These are phyloP conservation scores for Alternaria atra DNA, from an alignment of 2,329 filamentous ascomycete genomes.

Conservation along the genomic window DNA sequence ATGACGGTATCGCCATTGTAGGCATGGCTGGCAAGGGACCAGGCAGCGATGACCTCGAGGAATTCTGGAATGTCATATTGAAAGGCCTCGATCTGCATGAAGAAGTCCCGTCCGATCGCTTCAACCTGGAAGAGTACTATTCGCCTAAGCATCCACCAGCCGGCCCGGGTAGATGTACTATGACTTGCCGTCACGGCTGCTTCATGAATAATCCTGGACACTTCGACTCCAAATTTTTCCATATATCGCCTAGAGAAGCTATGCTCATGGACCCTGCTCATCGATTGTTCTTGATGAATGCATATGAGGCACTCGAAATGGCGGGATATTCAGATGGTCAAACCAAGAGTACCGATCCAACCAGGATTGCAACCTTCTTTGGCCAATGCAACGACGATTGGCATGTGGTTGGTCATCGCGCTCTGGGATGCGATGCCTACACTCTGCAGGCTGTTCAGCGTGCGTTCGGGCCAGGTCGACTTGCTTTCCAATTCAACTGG, in stretches of 20 bases:
- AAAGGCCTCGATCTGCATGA: no score
- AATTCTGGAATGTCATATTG: not conserved
- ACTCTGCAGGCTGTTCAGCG: not conserved
- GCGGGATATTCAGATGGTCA: constrained; percentile 37
- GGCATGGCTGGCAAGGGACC: not conserved
- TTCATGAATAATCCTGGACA: not conserved
- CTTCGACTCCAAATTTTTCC: not conserved
- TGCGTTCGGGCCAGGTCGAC: not conserved
- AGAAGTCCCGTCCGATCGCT: not conserved
- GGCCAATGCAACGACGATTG: constrained; percentile 45
- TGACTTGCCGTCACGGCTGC: not conserved
- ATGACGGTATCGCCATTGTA: not conserved
- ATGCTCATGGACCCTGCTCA: constrained; percentile 35
- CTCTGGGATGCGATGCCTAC: not conserved
- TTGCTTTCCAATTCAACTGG: not conserved
- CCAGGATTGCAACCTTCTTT: constrained; percentile 45
- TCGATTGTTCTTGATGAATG: constrained; percentile 27
- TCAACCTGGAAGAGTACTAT: not conserved
- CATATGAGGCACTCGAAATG: constrained; percentile 39
- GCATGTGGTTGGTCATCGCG: not conserved
- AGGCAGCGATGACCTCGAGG: not conserved
- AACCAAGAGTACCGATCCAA: constrained; percentile 31
- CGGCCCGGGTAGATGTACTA: no score
- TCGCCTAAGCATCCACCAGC: no score
- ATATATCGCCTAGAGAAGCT: constrained; percentile 40